A percentile compares a stretch with the other conserved stretches of the same genome.
Conservation (phyloP, 371 early-diverging fungal genomes). For the Circinella umbellata region DNA sequence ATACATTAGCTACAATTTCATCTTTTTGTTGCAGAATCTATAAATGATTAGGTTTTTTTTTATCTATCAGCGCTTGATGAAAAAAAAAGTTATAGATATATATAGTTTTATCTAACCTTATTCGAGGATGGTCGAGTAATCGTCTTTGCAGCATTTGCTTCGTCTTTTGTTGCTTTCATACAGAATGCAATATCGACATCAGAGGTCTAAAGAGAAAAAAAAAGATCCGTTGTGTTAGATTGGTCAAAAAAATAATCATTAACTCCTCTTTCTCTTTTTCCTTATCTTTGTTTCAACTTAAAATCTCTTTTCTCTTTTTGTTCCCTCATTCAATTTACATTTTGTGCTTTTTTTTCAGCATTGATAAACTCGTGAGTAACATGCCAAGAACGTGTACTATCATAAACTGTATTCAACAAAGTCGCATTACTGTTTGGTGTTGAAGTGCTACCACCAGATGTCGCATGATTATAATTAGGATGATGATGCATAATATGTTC, state of each 20-base stretch:
- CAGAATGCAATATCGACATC: slow-evolving; percentile 50
- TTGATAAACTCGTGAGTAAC: slow-evolving; percentile 40
- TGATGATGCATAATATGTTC: slow-evolving; percentile 58
- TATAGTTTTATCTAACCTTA: slow-evolving; percentile 19
- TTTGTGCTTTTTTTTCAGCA: slow-evolving; percentile 37
- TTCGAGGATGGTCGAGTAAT: slow-evolving; percentile 33
- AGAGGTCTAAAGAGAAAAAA: slow-evolving; percentile 24
- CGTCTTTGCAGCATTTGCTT: slow-evolving; percentile 46
- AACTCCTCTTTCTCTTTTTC: background rate
- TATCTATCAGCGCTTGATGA: too few species aligned
- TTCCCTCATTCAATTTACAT: slow-evolving; percentile 20
- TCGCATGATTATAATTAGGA: slow-evolving; percentile 23
- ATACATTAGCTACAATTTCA: slow-evolving; percentile 55
- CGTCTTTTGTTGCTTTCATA: slow-evolving; percentile 41
- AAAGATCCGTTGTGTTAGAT: background rate
- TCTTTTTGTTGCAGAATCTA: slow-evolving; percentile 49
- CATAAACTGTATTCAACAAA: slow-evolving; percentile 51
- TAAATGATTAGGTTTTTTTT: background rate
- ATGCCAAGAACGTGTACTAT: slow-evolving; percentile 51
- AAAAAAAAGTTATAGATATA: background rate
- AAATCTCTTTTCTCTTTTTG: background rate
- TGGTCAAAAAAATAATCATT: background rate
- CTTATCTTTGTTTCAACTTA: too few species aligned
- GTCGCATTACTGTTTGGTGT: slow-evolving; percentile 38
- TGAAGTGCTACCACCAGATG: slow-evolving; percentile 14